Evolutionary conservation across 306 rosid species (phyloP).

Genomic region (Hylodesmum podocarpum): DNA sequence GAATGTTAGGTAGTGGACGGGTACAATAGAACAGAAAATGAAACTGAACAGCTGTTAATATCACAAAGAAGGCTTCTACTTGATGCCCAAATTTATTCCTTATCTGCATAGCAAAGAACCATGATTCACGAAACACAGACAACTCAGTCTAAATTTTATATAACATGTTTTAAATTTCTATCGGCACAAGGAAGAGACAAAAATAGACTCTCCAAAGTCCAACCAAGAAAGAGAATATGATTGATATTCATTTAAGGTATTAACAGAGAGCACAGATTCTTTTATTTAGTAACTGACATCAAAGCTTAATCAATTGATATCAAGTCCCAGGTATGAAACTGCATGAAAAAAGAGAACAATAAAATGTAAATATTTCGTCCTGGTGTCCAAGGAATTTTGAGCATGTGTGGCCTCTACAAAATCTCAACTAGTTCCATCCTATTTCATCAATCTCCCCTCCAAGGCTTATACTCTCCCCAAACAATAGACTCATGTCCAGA

Average conservation of each 20-base stretch:
- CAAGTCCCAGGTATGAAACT: too few relatives aligned
- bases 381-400: too few relatives aligned
- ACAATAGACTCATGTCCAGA: too few relatives aligned
- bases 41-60: conserved; percentile 77
- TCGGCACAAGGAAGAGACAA: not conserved
- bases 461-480: too few relatives aligned
- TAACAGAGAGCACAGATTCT: not conserved
- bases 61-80: conserved; percentile 83
- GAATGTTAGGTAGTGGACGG: conserved; percentile 84
- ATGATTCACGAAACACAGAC: not conserved
- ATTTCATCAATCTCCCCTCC: too few relatives aligned
- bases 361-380: too few relatives aligned
- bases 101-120: conserved; percentile 50
- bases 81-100: conserved; percentile 77
- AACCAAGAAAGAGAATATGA: not conserved
- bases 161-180: not conserved
- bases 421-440: too few relatives aligned
- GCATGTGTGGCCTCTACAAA: too few relatives aligned
- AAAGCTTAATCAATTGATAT: too few relatives aligned
- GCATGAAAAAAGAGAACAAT: too few relatives aligned
- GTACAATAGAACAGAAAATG: conserved; percentile 87
- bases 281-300: too few relatives aligned
- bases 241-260: not conserved
- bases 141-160: conserved; percentile 11
- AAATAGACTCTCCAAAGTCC: conserved; percentile 16